Base-by-base conservation (phyloP, 1,284 basidiomycete genomes). In the Cryptococcus maquisensis region DNA sequence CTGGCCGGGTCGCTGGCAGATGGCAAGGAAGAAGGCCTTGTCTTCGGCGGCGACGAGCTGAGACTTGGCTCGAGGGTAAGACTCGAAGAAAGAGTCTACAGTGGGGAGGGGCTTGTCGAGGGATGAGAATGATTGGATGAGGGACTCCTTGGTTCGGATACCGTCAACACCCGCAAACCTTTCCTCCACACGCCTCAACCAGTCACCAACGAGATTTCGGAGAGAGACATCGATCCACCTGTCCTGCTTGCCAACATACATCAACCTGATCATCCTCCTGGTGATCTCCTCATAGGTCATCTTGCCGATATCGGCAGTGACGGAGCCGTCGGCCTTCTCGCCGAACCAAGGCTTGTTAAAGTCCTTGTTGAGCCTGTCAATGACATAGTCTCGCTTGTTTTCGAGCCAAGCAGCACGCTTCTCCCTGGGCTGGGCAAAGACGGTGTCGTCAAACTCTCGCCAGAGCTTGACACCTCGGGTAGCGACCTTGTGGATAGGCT, bases 221-320 rank as follows among this genome's bases (percentile, higher is more conserved):
- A 98, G 81, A n/a, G 90, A 92, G 47, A 84, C 67, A 71, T 98
- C 96, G 71, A 98, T 84, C 95, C 96, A 98, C 55, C 95, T 87
- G 60, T 83, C 81, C 79, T 98, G 85, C 74, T 96, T 90, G 45
- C 83, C 73, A 63, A 98, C 90, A 72, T 88, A 98, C 89, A 96
- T 94, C 65, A 98, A 80, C 42, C 88, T 81, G 52, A 98, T 81
- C 86, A 98, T 88, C 56, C 95, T 86, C 60, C 91, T 81, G 7
- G 88, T 88, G 47, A 90, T 87, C 76, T 98, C 96, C 79, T 97
- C 92, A 77, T 98, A 98, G 16, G 95, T 98, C 95, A 98, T 97
- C 68, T 96, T 90, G 24, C 86, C 84, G 52, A 98, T 81, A 73
- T 96, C 91, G 59, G 86, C 84, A 39, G 89, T 89, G 63, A 90